Evolutionary conservation across 805 yeast genomes (phyloP).

Genomic region (Huiozyma naganishii): DNA sequence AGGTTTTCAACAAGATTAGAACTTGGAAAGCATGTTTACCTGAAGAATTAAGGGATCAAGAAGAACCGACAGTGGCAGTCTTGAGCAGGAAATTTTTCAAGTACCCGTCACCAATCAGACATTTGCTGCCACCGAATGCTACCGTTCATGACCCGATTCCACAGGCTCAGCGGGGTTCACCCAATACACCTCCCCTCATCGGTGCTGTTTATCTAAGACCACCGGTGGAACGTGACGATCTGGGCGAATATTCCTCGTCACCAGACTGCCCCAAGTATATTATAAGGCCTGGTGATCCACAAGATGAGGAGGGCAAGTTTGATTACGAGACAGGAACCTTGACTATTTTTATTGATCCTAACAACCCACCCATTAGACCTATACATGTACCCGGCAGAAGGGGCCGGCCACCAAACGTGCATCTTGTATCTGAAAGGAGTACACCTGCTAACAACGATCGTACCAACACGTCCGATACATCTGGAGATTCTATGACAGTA

Average conservation of each 20-base stretch:
- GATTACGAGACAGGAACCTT: slow-evolving; percentile 26
- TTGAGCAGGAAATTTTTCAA: slow-evolving; percentile 56
- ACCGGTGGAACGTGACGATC: slow-evolving; percentile 66
- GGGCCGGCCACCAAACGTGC: background rate
- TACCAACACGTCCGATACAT: background rate
- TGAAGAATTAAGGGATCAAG: slow-evolving; percentile 79
- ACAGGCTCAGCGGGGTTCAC: slow-evolving; percentile 68
- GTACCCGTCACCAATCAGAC: slow-evolving; percentile 76
- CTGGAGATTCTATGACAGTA: slow-evolving; percentile 7
- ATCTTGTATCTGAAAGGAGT: slow-evolving; percentile 7
- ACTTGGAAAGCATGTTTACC: slow-evolving; percentile 99
- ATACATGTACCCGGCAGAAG: no score
- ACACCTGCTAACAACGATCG: background rate
- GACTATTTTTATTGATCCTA: slow-evolving; percentile 7
- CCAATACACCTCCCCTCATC: slow-evolving; percentile 82
- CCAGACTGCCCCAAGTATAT: slow-evolving; percentile 35
- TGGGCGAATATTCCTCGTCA: slow-evolving; percentile 59
- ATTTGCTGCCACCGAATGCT: slow-evolving; percentile 66
- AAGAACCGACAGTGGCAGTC: slow-evolving; percentile 71
- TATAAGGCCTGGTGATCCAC: slow-evolving; percentile 34
- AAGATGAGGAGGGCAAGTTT: slow-evolving; percentile 24
- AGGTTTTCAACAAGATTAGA: slow-evolving; percentile 85
- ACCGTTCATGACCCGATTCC: slow-evolving; percentile 68
- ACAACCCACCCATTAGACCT: background rate
- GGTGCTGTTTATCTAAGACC: slow-evolving; percentile 85